phyloP scores from a whole-genome alignment of 495 filamentous ascomycete species.

The Penicillium nucicola region DNA sequence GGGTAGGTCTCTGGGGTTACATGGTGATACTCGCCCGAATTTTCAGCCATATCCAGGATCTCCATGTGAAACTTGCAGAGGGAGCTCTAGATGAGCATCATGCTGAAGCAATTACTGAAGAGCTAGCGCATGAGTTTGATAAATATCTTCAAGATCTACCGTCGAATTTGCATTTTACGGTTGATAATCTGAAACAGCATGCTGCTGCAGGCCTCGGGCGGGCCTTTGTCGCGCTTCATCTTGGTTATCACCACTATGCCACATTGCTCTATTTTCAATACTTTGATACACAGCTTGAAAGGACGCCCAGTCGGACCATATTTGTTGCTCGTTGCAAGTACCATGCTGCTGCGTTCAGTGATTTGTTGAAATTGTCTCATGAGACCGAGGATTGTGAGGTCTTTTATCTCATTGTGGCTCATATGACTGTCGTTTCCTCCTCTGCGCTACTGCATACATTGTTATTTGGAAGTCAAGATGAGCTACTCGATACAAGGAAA shows the following conservation, averaged over 20 bases:
- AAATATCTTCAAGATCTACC: slow-evolving; percentile 14
- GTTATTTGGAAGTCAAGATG: slow-evolving; percentile 21
- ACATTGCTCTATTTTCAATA: slow-evolving; percentile 29
- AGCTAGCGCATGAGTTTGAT: slow-evolving; percentile 7
- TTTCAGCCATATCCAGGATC: slow-evolving; percentile 16
- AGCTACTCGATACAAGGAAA: slow-evolving; percentile 16
- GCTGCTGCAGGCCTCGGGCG: slow-evolving; percentile 15
- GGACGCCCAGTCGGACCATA: background rate
- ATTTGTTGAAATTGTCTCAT: slow-evolving; percentile 12
- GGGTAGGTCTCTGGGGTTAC: slow-evolving; percentile 15
- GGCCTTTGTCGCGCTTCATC: slow-evolving; percentile 27
- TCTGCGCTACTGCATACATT: slow-evolving; percentile 23
- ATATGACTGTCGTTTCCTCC: slow-evolving; percentile 31
- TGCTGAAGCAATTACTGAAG: slow-evolving; percentile 3
- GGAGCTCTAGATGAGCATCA: slow-evolving; percentile 5
- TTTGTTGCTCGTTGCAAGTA: slow-evolving; percentile 26
- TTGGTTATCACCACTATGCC: slow-evolving; percentile 27
- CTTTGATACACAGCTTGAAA: slow-evolving; percentile 11
- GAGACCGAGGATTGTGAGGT: slow-evolving; percentile 17
- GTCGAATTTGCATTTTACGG: slow-evolving; percentile 1
- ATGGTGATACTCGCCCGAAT: slow-evolving; percentile 18
- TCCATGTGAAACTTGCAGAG: slow-evolving; percentile 15
- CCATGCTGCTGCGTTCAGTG: slow-evolving; percentile 24
- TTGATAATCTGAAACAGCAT: slow-evolving; percentile 16
- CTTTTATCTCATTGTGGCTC: slow-evolving; percentile 26